These are phyloP conservation scores for Lyophyllum semitale DNA, from an alignment of 768 basidiomycete genomes.

Conservation along the genomic window DNA sequence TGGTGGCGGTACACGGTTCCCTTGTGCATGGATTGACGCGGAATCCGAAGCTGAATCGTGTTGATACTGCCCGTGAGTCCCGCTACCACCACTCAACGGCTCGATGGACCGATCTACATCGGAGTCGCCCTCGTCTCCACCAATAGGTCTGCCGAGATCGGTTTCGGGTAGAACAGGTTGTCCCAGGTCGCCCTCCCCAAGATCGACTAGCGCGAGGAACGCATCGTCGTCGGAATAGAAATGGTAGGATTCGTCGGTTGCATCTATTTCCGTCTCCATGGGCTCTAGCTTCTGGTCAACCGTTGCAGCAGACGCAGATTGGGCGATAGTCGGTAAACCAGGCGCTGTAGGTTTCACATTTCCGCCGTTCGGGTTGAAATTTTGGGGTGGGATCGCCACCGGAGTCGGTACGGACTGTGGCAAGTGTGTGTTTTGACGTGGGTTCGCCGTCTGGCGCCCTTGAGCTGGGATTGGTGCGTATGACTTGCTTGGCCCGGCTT, in stretches of 20 bases:
- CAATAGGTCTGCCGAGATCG: conserved; percentile 46
- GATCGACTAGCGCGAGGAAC: conserved; percentile 58
- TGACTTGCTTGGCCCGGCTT: conserved; percentile 5
- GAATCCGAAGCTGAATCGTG: neutral
- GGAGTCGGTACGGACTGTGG: neutral
- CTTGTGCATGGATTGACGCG: neutral
- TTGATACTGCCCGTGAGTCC: conserved; percentile 6
- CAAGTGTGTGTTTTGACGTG: neutral
- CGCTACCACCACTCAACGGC: conserved; percentile 4
- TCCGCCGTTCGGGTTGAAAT: neutral
- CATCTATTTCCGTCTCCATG: neutral
- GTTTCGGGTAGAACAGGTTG: conserved; percentile 43
- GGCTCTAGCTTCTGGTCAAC: conserved; percentile 2
- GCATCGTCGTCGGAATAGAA: conserved; percentile 70
- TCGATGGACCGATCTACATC: conserved; percentile 26
- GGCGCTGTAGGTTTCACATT: neutral
- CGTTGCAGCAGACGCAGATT: conserved; percentile 2
- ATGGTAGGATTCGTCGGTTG: conserved; percentile 43
- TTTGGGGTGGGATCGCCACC: neutral
- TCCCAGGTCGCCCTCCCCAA: conserved; percentile 48
- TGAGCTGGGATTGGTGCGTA: neutral
- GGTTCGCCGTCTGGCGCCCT: neutral
- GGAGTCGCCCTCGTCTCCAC: conserved; percentile 27
- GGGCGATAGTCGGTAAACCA: conserved; percentile 7
- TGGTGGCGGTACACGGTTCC: neutral